Percentiles rank a stretch among this genome's conserved stretches.
Conservation (phyloP, 305 asterid genomes). For the Rubia peregrina region DNA sequence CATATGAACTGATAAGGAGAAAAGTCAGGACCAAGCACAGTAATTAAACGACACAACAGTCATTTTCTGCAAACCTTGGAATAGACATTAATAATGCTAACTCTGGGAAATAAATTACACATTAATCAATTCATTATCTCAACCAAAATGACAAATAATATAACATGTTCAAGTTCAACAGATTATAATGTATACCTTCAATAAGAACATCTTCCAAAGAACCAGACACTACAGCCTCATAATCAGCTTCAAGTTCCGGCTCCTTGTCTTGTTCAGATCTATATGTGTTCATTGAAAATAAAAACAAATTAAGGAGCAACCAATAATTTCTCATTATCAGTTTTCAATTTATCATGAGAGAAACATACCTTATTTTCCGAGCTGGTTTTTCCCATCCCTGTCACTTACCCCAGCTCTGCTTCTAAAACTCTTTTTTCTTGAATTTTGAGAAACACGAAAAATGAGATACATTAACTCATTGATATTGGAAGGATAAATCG, state of each 20-base stretch:
- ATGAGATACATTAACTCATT: conserved; percentile 9
- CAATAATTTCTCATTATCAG: neutral
- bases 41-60: conserved; percentile 7
- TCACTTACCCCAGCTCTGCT: conserved; percentile 88
- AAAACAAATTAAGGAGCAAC: neutral
- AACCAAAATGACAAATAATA: conserved; percentile 1
- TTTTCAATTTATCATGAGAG: neutral
- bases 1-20: conserved; percentile 65
- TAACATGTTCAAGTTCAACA: conserved; percentile 2
- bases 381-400: conserved; percentile 79
- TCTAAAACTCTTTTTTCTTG: conserved; percentile 93
- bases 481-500: conserved; percentile 1
- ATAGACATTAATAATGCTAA: neutral
- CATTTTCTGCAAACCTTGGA: neutral
- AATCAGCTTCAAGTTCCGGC: conserved; percentile 69
- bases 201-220: conserved; percentile 65
- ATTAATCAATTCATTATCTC: neutral
- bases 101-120: neutral
- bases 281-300: conserved; percentile 14
- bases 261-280: conserved; percentile 99
- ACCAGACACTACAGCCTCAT: conserved; percentile 57
- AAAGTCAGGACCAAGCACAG: conserved; percentile 25
- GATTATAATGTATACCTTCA: conserved; percentile 49
- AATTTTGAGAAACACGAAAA: conserved; percentile 17
- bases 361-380: conserved; percentile 77